Percentiles rank a stretch among this genome's conserved stretches.
Conservation (phyloP, 2,329 filamentous ascomycete genomes). For the Ophiobolus disseminans region DNA sequence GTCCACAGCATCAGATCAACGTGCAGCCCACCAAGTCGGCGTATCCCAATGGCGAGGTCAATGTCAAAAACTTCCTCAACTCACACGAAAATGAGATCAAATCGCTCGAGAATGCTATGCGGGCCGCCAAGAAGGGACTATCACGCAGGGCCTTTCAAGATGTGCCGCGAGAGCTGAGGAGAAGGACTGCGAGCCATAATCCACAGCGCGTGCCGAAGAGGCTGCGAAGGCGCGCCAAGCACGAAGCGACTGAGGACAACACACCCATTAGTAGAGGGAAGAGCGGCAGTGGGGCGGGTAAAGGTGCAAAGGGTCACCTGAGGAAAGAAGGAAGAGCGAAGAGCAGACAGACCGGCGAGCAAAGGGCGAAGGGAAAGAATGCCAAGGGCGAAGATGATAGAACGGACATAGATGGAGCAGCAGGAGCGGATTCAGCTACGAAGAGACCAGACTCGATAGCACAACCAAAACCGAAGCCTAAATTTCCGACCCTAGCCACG, state of each 20-base stretch:
- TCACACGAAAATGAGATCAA: slow-evolving; percentile 89
- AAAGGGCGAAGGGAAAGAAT: slow-evolving; percentile 59
- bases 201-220: slow-evolving; percentile 85
- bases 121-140: slow-evolving; percentile 69
- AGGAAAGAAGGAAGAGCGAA: slow-evolving; percentile 78
- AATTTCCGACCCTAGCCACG: slow-evolving; percentile 72
- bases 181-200: slow-evolving; percentile 94
- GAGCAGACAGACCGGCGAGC: slow-evolving; percentile 67
- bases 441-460: slow-evolving; percentile 19
- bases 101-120: slow-evolving; percentile 82
- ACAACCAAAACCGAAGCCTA: slow-evolving; percentile 67
- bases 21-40: slow-evolving; percentile 54
- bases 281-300: slow-evolving; percentile 64
- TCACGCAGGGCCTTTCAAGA: slow-evolving; percentile 85
- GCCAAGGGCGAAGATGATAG: slow-evolving; percentile 41
- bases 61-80: slow-evolving; percentile 82
- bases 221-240: slow-evolving; percentile 71
- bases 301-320: slow-evolving; percentile 57
- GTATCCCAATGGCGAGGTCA: slow-evolving; percentile 76
- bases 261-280: slow-evolving; percentile 78
- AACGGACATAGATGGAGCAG: slow-evolving; percentile 22
- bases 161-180: slow-evolving; percentile 81
- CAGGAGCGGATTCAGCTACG: slow-evolving; percentile 9
- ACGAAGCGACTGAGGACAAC: slow-evolving; percentile 86
- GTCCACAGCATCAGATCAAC: slow-evolving; percentile 37